A percentile compares a stretch with the other conserved stretches of the same genome.
These are phyloP conservation scores for Colletotrichum sp. DNA, from an alignment of 2,329 filamentous ascomycete genomes.

Conservation along the genomic window DNA sequence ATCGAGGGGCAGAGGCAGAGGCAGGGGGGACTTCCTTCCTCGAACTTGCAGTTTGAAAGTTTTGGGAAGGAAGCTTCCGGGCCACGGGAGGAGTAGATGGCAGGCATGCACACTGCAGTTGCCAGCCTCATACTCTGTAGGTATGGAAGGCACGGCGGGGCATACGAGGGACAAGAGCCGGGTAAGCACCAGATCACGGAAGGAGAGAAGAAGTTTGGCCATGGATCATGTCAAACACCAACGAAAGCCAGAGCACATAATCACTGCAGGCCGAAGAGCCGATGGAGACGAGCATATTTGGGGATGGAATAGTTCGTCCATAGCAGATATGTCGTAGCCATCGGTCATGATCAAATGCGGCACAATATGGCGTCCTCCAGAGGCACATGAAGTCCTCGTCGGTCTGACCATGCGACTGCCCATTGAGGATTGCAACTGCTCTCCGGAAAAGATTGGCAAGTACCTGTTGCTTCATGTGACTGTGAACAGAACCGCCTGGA, in stretches of 20 bases:
- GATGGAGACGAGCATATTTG: not conserved
- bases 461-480: not conserved
- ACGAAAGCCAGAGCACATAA: not conserved
- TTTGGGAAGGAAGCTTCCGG: not conserved
- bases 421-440: not conserved
- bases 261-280: not conserved
- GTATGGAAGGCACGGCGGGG: not conserved
- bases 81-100: not conserved
- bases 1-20: not conserved
- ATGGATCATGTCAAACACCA: not conserved
- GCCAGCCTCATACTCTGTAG: not conserved
- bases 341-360: not conserved
- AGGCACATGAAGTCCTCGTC: not conserved
- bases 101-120: not conserved
- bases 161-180: not conserved
- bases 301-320: not conserved
- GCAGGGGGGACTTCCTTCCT: not conserved
- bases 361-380: not conserved
- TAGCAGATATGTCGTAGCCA: not conserved
- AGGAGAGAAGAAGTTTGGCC: not conserved
- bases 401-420: not conserved
- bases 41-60: not conserved
- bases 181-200: not conserved
- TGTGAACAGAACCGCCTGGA: not conserved
- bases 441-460: not conserved